These are phyloP conservation scores for Melastoma candidum DNA, from an alignment of 441 rosid species.

Conservation along the genomic window DNA sequence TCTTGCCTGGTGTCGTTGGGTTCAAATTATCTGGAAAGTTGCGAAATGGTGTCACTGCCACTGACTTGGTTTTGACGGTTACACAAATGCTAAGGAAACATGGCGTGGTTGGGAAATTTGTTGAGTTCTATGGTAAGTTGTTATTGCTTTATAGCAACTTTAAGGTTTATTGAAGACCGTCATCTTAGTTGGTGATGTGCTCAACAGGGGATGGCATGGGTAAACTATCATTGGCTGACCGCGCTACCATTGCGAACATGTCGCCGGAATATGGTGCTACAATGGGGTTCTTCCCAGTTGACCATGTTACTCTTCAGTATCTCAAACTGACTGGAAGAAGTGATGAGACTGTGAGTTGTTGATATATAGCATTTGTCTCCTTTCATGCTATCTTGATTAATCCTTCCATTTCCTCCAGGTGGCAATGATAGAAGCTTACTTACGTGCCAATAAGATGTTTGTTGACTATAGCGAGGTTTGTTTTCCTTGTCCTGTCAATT, in stretches of 20 bases:
- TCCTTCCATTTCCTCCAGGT: constrained; percentile 22
- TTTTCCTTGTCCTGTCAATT: constrained; percentile 6
- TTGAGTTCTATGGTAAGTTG: constrained; percentile 47
- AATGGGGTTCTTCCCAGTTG: constrained; percentile 73
- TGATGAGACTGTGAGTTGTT: constrained; percentile 41
- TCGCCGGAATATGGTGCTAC: constrained; percentile 75
- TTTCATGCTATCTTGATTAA: constrained; percentile 2
- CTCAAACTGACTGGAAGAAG: constrained; percentile 58
- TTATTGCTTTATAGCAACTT: background rate
- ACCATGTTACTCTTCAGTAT: constrained; percentile 56
- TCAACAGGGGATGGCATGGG: constrained; percentile 49
- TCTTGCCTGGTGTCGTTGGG: constrained; percentile 61
- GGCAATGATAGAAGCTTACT: constrained; percentile 49
- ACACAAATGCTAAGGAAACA: constrained; percentile 59
- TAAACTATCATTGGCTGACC: constrained; percentile 48
- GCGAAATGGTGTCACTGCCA: constrained; percentile 52
- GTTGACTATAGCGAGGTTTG: constrained; percentile 46
- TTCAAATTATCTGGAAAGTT: constrained; percentile 46
- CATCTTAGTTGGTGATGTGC: too few species aligned
- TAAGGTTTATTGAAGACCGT: background rate
- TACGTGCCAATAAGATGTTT: constrained; percentile 60
- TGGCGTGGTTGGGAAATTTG: constrained; percentile 67
- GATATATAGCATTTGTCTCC: constrained; percentile 7
- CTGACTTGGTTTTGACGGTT: constrained; percentile 59
- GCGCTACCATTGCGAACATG: constrained; percentile 69